These are phyloP conservation scores for Nasturtium officinale DNA, from an alignment of 345 rosid genomes.

Conservation along the genomic window DNA sequence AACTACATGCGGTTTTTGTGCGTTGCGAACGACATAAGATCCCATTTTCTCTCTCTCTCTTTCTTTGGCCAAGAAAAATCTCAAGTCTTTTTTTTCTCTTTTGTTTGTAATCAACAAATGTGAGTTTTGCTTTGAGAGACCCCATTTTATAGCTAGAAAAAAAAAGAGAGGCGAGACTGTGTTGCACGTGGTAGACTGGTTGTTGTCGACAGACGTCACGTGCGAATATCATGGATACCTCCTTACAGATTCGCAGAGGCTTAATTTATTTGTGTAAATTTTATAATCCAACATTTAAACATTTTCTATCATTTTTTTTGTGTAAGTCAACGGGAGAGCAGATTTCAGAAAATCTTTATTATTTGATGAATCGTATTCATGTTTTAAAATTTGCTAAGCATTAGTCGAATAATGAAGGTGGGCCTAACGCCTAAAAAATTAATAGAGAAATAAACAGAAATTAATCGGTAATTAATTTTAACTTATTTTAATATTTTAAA, in stretches of 20 bases:
- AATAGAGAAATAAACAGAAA: no score
- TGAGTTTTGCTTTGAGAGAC: not conserved
- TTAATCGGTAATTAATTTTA: no score
- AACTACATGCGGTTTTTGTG: slow-evolving; percentile 43
- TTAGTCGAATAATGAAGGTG: no score
- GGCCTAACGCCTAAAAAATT: no score
- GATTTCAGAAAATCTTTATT: no score
- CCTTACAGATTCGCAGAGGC: not conserved
- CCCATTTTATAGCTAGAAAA: slow-evolving; percentile 3
- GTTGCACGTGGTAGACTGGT: not conserved
- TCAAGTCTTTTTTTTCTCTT: not conserved
- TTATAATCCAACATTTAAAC: no score
- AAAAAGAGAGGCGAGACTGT: not conserved
- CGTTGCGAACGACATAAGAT: not conserved
- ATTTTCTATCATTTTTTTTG: no score
- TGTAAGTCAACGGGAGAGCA: no score
- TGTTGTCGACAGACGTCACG: not conserved
- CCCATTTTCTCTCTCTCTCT: slow-evolving; percentile 11
- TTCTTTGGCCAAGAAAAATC: not conserved
- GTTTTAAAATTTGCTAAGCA: no score
- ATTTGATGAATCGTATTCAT: no score
- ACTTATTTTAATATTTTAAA: no score
- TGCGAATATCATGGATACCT: not conserved
- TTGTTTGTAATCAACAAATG: not conserved
- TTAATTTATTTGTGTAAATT: not conserved